Evolutionary conservation across 176 grass and related monocot species (phyloP).

Genomic region (Aegilops bicornis): DNA sequence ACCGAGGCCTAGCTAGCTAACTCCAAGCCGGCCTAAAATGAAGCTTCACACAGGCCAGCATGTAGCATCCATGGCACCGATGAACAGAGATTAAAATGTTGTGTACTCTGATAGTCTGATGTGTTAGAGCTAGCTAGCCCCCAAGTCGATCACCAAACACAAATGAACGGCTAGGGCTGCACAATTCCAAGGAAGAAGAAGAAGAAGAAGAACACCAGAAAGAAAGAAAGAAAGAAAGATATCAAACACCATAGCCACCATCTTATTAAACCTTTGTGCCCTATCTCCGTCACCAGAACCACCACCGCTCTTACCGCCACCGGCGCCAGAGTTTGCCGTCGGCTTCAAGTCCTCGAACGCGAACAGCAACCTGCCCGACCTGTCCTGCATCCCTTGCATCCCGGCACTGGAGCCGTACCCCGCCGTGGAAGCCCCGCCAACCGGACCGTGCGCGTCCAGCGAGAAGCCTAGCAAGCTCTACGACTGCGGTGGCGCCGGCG

Average conservation of each 20-base stretch:
- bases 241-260: slow-evolving; percentile 41
- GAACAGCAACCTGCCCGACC: slow-evolving; percentile 59
- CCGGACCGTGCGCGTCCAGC: slow-evolving; percentile 44
- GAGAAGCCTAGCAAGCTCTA: slow-evolving; percentile 60
- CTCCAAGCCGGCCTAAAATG: slow-evolving; percentile 42
- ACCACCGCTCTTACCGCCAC: slow-evolving; percentile 34
- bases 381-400: slow-evolving; percentile 55
- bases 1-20: slow-evolving; percentile 25
- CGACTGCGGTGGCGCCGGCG: slow-evolving; percentile 36
- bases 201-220: background rate
- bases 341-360: slow-evolving; percentile 82
- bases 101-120: slow-evolving; percentile 20
- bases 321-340: slow-evolving; percentile 29
- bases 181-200: background rate
- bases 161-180: slow-evolving; percentile 1
- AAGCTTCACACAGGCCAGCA: slow-evolving; percentile 34
- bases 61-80: background rate
- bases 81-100: background rate
- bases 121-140: slow-evolving; percentile 45
- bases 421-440: slow-evolving; percentile 13
- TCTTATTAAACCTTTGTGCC: slow-evolving; percentile 45
- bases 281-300: slow-evolving; percentile 25
- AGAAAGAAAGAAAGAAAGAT: slow-evolving; percentile 32
- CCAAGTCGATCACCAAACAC: slow-evolving; percentile 35
- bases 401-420: slow-evolving; percentile 34